phyloP scores from a whole-genome alignment of 306 rosid genomes.

The Potentilla sterilis region DNA sequence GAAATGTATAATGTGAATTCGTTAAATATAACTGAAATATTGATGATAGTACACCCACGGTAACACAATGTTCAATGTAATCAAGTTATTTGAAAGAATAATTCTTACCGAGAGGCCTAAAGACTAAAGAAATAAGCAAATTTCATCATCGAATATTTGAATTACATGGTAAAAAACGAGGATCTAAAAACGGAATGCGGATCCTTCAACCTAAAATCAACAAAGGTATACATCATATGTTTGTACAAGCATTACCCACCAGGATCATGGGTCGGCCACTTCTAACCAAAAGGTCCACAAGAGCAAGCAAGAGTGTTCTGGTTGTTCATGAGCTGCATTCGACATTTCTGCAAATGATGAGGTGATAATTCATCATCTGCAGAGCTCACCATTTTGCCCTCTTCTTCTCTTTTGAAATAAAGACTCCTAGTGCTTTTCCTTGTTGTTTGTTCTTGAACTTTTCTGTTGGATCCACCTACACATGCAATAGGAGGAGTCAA shows the following conservation, averaged over 20 bases:
- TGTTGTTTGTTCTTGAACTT: slow-evolving; percentile 25
- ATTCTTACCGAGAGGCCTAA: not conserved
- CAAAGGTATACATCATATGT: slow-evolving; percentile 14
- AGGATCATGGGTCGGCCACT: slow-evolving; percentile 50
- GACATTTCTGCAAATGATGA: slow-evolving; percentile 29
- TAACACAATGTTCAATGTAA: not conserved
- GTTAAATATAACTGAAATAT: too few species aligned
- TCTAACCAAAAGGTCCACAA: slow-evolving; percentile 23
- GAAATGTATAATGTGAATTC: too few species aligned
- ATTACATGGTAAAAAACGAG: not conserved
- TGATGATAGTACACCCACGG: too few species aligned
- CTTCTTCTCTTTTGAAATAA: slow-evolving; percentile 11
- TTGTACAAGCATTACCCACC: slow-evolving; percentile 49
- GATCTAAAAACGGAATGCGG: not conserved
- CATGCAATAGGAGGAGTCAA: slow-evolving; percentile 33
- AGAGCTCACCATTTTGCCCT: slow-evolving; percentile 22
- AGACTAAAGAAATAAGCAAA: not conserved
- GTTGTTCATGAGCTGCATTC: slow-evolving; percentile 20
- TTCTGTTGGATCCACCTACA: slow-evolving; percentile 53
- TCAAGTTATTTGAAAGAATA: not conserved
- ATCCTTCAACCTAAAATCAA: not conserved
- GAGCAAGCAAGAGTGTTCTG: not conserved
- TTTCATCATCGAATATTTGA: not conserved
- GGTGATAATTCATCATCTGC: slow-evolving; percentile 26
- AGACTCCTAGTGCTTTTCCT: slow-evolving; percentile 16